Percentiles rank a stretch among this genome's conserved stretches.
These are phyloP conservation scores for Stentor coeruleus DNA, from an alignment of 73 alveolate species.

Conservation along the genomic window DNA sequence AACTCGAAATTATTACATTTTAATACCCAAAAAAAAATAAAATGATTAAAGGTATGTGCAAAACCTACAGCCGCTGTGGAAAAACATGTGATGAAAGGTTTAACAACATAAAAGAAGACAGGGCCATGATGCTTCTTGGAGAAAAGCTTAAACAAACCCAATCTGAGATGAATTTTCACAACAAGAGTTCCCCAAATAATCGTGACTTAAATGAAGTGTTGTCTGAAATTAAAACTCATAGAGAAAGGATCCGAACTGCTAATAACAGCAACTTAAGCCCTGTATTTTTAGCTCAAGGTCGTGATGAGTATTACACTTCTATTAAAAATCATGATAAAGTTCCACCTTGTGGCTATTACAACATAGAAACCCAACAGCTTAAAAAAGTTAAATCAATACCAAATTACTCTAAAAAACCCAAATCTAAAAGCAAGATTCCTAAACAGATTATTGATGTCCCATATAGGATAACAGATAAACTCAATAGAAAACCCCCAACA, in stretches of 20 bases:
- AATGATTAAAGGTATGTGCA: conserved; percentile 2
- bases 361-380: not conserved
- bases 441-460: not conserved
- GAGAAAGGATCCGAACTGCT: not conserved
- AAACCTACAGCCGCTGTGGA: not conserved
- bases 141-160: not conserved
- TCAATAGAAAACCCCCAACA: not conserved
- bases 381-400: not conserved
- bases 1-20: too few species aligned
- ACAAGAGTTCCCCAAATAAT: not conserved
- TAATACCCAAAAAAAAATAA: too few species aligned
- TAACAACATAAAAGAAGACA: not conserved
- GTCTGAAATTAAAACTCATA: not conserved
- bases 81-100: not conserved
- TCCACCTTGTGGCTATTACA: conserved; percentile 1
- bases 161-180: too few species aligned
- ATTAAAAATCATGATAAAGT: not conserved
- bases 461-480: too few species aligned
- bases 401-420: not conserved
- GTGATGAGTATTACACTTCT: not conserved
- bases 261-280: not conserved
- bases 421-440: not conserved
- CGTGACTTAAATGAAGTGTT: not conserved
- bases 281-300: not conserved
- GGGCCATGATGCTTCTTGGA: conserved; percentile 6